phyloP scores from a whole-genome alignment of 2,329 filamentous ascomycete species.

The Falciphora oryzae region DNA sequence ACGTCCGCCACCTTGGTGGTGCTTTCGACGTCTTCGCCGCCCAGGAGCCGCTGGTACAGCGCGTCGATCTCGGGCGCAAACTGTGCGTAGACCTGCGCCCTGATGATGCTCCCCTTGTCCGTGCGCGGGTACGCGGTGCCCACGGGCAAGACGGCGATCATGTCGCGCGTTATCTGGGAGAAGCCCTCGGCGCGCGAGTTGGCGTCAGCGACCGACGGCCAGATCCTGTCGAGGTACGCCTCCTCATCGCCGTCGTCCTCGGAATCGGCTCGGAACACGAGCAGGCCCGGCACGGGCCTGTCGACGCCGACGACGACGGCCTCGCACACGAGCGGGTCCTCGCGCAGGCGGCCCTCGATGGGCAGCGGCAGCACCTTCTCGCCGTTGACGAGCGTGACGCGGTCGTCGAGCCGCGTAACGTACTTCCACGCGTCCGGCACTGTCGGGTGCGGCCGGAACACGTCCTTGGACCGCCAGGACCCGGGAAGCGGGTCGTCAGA shows the following conservation, averaged over 20 bases:
- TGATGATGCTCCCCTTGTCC: conserved; percentile 41
- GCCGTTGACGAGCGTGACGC: conserved; percentile 31
- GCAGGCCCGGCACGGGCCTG: conserved; percentile 24
- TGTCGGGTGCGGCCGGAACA: conserved; percentile 30
- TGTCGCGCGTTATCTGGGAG: conserved; percentile 36
- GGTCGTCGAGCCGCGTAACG: conserved; percentile 30
- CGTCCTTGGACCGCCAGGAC: conserved; percentile 30
- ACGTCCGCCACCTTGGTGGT: conserved; percentile 28
- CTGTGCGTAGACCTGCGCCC: conserved; percentile 30
- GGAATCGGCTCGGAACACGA: conserved; percentile 24
- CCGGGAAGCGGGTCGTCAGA: conserved; percentile 27
- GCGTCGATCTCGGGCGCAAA: conserved; percentile 30
- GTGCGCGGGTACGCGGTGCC: conserved; percentile 32
- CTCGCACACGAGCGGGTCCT: conserved; percentile 26
- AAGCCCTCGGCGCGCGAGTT: conserved; percentile 36
- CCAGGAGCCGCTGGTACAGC: conserved; percentile 21
- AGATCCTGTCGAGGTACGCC: conserved; percentile 30
- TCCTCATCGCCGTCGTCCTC: conserved; percentile 22
- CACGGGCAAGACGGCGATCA: conserved; percentile 28
- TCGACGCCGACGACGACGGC: conserved; percentile 29
- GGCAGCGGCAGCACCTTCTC: conserved; percentile 32
- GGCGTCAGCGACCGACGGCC: conserved; percentile 30
- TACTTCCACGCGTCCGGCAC: conserved; percentile 32
- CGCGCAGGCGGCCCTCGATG: conserved; percentile 28
- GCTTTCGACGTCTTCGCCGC: conserved; percentile 28